phyloP scores from a whole-genome alignment of 768 basidiomycete species.

The Sarcodon sp. region DNA sequence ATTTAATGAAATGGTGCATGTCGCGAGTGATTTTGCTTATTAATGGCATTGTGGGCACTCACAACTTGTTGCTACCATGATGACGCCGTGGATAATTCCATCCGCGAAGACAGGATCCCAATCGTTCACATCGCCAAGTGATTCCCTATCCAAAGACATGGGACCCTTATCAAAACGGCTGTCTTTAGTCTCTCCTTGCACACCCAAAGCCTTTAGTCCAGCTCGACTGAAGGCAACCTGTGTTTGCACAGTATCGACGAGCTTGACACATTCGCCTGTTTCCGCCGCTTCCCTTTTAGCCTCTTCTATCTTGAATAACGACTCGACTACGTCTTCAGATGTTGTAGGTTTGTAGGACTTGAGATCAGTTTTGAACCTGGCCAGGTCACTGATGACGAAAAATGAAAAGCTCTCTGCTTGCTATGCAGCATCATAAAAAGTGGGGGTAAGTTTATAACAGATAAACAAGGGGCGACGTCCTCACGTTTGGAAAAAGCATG shows the following conservation, averaged over 20 bases:
- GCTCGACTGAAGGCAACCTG: slow-evolving; percentile 4
- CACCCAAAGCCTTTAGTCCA: slow-evolving; percentile 2
- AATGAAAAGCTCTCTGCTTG: slow-evolving; percentile 2
- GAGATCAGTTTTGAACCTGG: slow-evolving; percentile 3
- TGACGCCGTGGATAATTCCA: slow-evolving; percentile 1
- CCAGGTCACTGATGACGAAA: slow-evolving; percentile 3
- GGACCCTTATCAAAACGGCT: slow-evolving; percentile 3
- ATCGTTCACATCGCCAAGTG: background rate
- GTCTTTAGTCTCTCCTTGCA: background rate
- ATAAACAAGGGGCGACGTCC: background rate
- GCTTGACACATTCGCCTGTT: background rate
- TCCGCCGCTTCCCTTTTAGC: background rate
- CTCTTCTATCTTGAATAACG: background rate
- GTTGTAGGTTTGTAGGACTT: slow-evolving; percentile 1
- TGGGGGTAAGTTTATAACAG: background rate
- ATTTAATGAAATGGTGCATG: too few species aligned
- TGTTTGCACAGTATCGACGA: background rate
- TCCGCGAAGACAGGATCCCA: background rate
- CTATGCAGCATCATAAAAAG: background rate
- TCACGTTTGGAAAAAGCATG: slow-evolving; percentile 4
- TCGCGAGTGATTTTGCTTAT: background rate
- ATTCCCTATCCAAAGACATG: background rate
- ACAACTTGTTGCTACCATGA: slow-evolving; percentile 1
- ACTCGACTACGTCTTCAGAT: background rate
- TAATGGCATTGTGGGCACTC: background rate